Percentiles rank a stretch among this genome's conserved stretches.
phyloP scores from a whole-genome alignment of 75 land plant genomes.

The Sequoiadendron giganteum region DNA sequence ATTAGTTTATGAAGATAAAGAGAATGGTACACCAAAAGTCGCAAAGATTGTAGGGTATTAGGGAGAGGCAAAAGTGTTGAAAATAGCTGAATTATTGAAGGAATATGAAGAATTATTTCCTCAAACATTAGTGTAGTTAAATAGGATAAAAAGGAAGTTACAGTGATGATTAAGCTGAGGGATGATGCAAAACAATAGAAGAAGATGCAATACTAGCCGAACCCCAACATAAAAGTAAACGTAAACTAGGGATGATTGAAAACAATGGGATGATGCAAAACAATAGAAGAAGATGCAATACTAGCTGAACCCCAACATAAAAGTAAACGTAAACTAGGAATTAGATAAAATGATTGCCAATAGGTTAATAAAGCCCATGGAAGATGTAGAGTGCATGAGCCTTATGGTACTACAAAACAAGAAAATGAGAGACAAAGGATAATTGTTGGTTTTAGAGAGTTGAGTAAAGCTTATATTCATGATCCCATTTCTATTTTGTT shows the following conservation, averaged over 20 bases:
- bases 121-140: no score
- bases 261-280: no score
- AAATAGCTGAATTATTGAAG: no score
- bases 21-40: no score
- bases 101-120: no score
- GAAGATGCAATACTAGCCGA: neutral
- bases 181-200: no score
- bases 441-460: neutral
- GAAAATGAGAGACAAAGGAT: neutral
- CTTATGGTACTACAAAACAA: neutral
- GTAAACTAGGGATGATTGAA: no score
- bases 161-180: no score
- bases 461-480: neutral
- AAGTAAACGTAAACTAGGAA: neutral
- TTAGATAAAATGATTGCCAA: neutral
- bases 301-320: neutral
- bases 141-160: no score
- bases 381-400: neutral
- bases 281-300: neutral
- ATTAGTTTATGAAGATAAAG: no score
- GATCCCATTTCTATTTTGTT: neutral
- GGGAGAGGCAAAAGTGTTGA: no score
- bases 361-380: neutral
- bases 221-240: neutral
- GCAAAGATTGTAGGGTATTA: no score